phyloP scores from a whole-genome alignment of 1,139 yeast genomes.

The Zygosaccharomyces pseudobailii region DNA sequence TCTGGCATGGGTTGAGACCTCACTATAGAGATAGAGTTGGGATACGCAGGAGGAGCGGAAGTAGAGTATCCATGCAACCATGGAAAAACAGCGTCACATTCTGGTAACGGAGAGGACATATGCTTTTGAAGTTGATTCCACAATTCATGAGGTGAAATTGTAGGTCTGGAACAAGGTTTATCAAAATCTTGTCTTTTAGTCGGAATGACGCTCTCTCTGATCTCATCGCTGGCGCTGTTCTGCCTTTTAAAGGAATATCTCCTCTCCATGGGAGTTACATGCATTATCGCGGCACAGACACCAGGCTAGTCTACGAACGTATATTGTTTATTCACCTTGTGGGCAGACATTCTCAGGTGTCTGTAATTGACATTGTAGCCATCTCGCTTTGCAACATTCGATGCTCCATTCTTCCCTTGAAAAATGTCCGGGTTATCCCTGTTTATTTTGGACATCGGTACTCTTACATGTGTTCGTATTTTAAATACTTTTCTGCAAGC shows the following conservation, averaged over 20 bases:
- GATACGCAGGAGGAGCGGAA: conserved; percentile 19
- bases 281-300: not conserved
- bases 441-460: not conserved
- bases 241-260: conserved; percentile 13
- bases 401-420: conserved; percentile 1
- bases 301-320: not conserved
- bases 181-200: conserved; percentile 11
- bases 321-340: not conserved
- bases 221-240: conserved; percentile 8
- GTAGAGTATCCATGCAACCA: conserved; percentile 74
- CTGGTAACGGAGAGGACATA: conserved; percentile 50
- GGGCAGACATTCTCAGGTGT: not conserved
- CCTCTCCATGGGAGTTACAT: conserved; percentile 3
- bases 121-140: conserved; percentile 15
- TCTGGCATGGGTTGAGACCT: conserved; percentile 39
- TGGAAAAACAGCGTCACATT: conserved; percentile 69
- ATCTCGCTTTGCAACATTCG: not conserved
- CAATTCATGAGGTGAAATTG: conserved; percentile 8
- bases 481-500: too few relatives aligned
- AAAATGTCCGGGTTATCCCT: not conserved
- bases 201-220: conserved; percentile 1
- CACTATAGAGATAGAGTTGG: conserved; percentile 45
- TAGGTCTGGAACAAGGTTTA: not conserved
- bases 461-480: too few relatives aligned
- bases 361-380: not conserved